Evolutionary conservation across 2,329 filamentous ascomycete genomes (phyloP), one percentile per base, ranked within the genome.

Genomic region (Aspergillus sp.): DNA sequence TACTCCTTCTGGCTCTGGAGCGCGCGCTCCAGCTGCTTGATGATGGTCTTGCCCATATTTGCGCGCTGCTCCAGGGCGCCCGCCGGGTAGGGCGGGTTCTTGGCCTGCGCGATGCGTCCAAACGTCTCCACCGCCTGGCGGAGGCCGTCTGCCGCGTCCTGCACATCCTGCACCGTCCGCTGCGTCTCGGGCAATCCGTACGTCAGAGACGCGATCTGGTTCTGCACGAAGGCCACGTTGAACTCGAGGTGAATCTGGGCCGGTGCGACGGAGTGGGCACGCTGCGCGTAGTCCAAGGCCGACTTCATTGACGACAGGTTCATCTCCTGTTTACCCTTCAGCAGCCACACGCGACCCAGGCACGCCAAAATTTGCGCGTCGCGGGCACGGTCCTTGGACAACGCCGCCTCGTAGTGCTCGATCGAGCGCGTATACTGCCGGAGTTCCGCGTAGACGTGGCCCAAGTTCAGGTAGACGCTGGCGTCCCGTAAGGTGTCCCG

Each of bases 151-250:
- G 88, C 86, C 1, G 94, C 93, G 56, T 89, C 85, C 71, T 96
- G 85, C 7, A 99, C 87, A 69, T 98, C 92, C 61, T 85, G 84
- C 3, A 94, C 82, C 0, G 90, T 90, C 54, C 92, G 88, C 71
- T 93, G 87, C 6, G 85, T 85, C 72, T 97, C 91, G 5, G 85
- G 82, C 56, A 96, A 81, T 39, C 81, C 82, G 75, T 92, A 89
- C 56, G 97, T 87, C 31, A 90, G 86, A 50, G 90, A 89, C 20
- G 94, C 94, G 56, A 98, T 87, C 74, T 97, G 93, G 63, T 96
- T 96, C 73, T 98, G 95, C 29, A 98, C 91, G 71, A 97, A 99
- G 0, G 95, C 95, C 29, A 99, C 91, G 71, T 99, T 99, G 84
- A 99, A 99, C 74, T 95, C 92, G 75, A 95, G 91, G 76, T 96